These are phyloP conservation scores for Monilinia vaccinii-corymbosi DNA, from an alignment of 2,329 filamentous ascomycete genomes.

Conservation along the genomic window DNA sequence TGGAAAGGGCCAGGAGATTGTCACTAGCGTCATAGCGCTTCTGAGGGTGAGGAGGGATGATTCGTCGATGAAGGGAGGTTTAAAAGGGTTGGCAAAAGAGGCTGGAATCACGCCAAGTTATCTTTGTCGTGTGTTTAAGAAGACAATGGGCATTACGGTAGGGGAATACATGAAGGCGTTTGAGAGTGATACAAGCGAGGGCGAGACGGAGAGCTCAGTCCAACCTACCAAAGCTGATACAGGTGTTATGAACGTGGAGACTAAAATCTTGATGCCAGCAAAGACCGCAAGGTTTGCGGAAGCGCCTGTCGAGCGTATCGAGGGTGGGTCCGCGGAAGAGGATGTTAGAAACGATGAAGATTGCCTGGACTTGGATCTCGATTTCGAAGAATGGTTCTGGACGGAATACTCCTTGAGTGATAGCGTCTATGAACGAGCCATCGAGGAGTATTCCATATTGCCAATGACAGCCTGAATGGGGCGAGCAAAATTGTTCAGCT, in stretches of 20 bases:
- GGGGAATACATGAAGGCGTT: neutral
- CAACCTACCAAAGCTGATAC: neutral
- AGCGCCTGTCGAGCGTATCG: neutral
- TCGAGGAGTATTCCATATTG: neutral
- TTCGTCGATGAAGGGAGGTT: neutral
- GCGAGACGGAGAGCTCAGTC: neutral
- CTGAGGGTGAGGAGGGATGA: neutral
- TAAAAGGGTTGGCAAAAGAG: neutral
- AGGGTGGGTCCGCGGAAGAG: neutral
- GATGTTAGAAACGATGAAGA: neutral
- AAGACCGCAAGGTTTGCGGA: neutral
- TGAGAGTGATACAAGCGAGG: neutral
- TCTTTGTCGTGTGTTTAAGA: neutral
- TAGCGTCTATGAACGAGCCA: neutral
- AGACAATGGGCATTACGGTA: neutral
- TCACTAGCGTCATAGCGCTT: neutral
- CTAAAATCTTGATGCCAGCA: neutral
- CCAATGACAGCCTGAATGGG: neutral
- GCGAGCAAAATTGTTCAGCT: neutral
- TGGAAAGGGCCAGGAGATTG: neutral
- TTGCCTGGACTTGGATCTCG: neutral
- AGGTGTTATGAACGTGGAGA: neutral
- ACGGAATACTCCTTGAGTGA: neutral
- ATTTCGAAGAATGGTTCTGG: neutral
- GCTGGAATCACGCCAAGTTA: neutral